A percentile compares a stretch with the other conserved stretches of the same genome.
These are phyloP conservation scores for Obba rivulosa DNA, from an alignment of 768 basidiomycete genomes.

Conservation along the genomic window DNA sequence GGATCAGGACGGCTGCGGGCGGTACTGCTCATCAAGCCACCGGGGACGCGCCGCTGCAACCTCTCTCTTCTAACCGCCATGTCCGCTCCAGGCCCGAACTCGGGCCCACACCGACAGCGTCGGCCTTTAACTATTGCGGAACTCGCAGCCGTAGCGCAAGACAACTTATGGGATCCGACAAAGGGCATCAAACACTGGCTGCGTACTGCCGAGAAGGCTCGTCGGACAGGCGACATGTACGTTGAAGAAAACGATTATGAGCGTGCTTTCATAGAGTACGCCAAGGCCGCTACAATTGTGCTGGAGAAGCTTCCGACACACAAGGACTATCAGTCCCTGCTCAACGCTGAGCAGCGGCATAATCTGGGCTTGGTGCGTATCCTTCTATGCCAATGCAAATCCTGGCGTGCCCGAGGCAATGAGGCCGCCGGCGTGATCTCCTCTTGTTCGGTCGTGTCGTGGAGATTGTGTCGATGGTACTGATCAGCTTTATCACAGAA, in stretches of 20 bases:
- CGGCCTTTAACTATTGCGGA: slow-evolving; percentile 61
- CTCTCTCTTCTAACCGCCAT: slow-evolving; percentile 1
- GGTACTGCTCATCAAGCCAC: too few species aligned
- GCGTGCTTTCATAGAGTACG: slow-evolving; percentile 65
- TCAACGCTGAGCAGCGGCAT: slow-evolving; percentile 54
- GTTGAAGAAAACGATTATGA: slow-evolving; percentile 54
- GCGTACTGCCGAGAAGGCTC: slow-evolving; percentile 56
- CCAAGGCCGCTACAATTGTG: slow-evolving; percentile 71
- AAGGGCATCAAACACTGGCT: slow-evolving; percentile 64
- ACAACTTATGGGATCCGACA: slow-evolving; percentile 50
- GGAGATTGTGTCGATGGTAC: neutral
- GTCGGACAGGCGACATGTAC: slow-evolving; percentile 47
- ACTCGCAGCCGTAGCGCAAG: slow-evolving; percentile 56
- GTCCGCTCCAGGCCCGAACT: neutral
- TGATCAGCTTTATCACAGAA: slow-evolving; percentile 38
- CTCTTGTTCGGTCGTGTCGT: neutral
- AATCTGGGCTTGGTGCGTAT: slow-evolving; percentile 66
- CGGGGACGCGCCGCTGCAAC: too few species aligned
- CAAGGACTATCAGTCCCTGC: slow-evolving; percentile 51
- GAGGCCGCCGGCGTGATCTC: neutral
- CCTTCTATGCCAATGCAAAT: slow-evolving; percentile 4
- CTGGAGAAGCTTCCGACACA: slow-evolving; percentile 76
- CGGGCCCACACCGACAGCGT: slow-evolving; percentile 2
- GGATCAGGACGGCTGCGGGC: too few species aligned
- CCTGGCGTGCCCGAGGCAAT: neutral